A percentile compares a stretch with the other conserved stretches of the same genome.
Evolutionary conservation across 2,329 filamentous ascomycete genomes (phyloP).

Genomic region (Diaporthe citriasiana): DNA sequence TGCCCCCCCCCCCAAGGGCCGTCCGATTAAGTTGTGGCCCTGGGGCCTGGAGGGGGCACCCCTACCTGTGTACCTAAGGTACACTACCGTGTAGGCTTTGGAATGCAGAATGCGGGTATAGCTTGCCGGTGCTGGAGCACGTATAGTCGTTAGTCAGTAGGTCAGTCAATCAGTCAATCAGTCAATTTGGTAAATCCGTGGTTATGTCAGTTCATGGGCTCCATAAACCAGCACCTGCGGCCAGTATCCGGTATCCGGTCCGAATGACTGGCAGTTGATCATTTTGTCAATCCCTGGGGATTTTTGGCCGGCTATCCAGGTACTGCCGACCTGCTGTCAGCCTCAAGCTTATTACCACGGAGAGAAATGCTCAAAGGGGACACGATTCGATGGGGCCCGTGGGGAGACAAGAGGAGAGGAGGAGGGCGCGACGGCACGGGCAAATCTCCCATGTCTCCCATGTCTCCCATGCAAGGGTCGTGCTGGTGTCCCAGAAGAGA

Average conservation of each 20-base stretch:
- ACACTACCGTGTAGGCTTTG: neutral
- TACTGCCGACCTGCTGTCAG: slow-evolving; percentile 6
- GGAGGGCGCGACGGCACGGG: slow-evolving; percentile 32
- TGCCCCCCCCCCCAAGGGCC: no score
- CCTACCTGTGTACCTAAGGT: slow-evolving; percentile 4
- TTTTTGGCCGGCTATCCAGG: slow-evolving; percentile 5
- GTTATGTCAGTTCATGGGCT: slow-evolving; percentile 12
- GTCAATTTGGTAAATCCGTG: slow-evolving; percentile 35
- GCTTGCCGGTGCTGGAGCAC: slow-evolving; percentile 10
- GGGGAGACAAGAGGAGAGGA: slow-evolving; percentile 18
- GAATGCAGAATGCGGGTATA: slow-evolving; percentile 18
- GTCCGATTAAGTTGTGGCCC: slow-evolving; percentile 18
- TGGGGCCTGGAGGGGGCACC: slow-evolving; percentile 1
- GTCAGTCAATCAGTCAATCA: neutral
- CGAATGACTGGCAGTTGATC: slow-evolving; percentile 32
- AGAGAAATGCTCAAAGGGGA: slow-evolving; percentile 28
- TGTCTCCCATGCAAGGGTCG: slow-evolving; percentile 36
- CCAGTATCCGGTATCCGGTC: slow-evolving; percentile 35
- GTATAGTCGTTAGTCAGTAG: neutral
- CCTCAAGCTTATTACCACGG: slow-evolving; percentile 32
- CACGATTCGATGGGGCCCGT: slow-evolving; percentile 30
- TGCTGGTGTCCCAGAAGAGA: slow-evolving; percentile 35
- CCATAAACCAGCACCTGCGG: slow-evolving; percentile 36
- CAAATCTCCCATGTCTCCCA: slow-evolving; percentile 35
- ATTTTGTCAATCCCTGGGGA: slow-evolving; percentile 21